Conservation (phyloP, 768 basidiomycete species). For the Tremella yokohamensis region DNA sequence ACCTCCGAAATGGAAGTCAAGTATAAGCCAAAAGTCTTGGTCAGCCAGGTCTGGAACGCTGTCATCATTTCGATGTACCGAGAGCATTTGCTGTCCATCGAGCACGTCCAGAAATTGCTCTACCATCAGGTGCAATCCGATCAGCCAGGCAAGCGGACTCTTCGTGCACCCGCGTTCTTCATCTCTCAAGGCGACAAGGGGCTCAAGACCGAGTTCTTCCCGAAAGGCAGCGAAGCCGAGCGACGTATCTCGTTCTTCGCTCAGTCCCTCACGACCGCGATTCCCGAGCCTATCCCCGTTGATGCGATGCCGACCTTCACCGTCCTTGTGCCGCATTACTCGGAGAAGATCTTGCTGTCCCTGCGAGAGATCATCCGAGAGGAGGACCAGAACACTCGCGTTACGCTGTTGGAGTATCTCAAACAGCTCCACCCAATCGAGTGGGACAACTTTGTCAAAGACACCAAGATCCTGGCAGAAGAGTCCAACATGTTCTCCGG, state of each 20-base stretch:
- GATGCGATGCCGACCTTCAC: conserved; percentile 99
- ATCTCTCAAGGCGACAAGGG: conserved; percentile 88
- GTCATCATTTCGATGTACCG: conserved; percentile 99
- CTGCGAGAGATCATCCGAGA: conserved; percentile 98
- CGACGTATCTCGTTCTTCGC: conserved; percentile 98
- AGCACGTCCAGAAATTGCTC: conserved; percentile 94
- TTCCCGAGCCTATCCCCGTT: conserved; percentile 88
- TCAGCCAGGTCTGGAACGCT: conserved; percentile 99
- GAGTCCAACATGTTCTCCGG: conserved; percentile 78
- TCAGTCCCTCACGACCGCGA: conserved; percentile 89
- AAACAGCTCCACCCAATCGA: conserved; percentile 97
- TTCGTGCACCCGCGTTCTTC: conserved; percentile 97
- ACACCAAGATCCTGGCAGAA: conserved; percentile 97
- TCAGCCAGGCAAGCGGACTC: conserved; percentile 81
- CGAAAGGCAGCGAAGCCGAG: conserved; percentile 88
- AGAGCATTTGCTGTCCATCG: conserved; percentile 96
- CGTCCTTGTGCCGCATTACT: conserved; percentile 95
- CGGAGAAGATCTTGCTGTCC: conserved; percentile 96
- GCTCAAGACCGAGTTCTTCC: conserved; percentile 86
- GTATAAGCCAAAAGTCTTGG: conserved; percentile 98
- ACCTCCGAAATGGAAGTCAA: conserved; percentile 95
- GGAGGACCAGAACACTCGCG: conserved; percentile 93
- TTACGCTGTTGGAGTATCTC: conserved; percentile 93
- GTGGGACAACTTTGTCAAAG: conserved; percentile 99
- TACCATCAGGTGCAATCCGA: conserved; percentile 94